phyloP scores from a whole-genome alignment of 1,284 basidiomycete species.

The Agroathelia rolfsii region DNA sequence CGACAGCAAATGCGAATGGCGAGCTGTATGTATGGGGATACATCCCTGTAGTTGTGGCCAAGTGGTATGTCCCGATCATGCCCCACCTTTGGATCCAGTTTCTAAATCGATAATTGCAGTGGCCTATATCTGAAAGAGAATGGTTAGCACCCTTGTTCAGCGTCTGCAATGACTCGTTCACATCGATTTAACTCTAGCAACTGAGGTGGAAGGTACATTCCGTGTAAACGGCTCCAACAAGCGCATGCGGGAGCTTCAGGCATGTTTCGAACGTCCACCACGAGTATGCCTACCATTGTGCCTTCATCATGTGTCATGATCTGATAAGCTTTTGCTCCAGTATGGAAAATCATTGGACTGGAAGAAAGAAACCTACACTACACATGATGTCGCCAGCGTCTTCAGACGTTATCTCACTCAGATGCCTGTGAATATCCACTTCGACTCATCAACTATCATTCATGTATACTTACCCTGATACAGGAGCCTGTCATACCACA shows the following conservation, averaged over 20 bases:
- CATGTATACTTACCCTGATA: slow-evolving; percentile 5
- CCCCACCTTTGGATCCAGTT: slow-evolving; percentile 9
- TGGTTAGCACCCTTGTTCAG: slow-evolving; percentile 33
- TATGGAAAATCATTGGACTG: slow-evolving; percentile 93
- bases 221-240: slow-evolving; percentile 89
- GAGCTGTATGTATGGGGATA: slow-evolving; percentile 86
- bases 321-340: too few relatives aligned
- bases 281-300: too few relatives aligned
- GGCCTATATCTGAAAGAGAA: slow-evolving; percentile 89
- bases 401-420: slow-evolving; percentile 92
- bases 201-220: slow-evolving; percentile 92
- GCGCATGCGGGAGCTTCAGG: slow-evolving; percentile 92
- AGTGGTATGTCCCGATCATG: slow-evolving; percentile 66
- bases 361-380: slow-evolving; percentile 76
- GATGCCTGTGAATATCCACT: slow-evolving; percentile 90
- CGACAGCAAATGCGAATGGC: slow-evolving; percentile 78
- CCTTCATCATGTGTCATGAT: too few relatives aligned
- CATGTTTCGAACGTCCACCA: slow-evolving; percentile 82
- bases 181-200: slow-evolving; percentile 67
- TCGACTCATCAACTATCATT: too few relatives aligned
- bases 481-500: slow-evolving; percentile 88
- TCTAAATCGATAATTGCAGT: slow-evolving; percentile 27
- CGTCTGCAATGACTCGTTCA: too few relatives aligned
- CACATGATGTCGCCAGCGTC: slow-evolving; percentile 95
- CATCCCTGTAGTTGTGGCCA: slow-evolving; percentile 94